Evolutionary conservation across 2,329 filamentous ascomycete genomes (phyloP).

Genomic region (Knufia petricola): DNA sequence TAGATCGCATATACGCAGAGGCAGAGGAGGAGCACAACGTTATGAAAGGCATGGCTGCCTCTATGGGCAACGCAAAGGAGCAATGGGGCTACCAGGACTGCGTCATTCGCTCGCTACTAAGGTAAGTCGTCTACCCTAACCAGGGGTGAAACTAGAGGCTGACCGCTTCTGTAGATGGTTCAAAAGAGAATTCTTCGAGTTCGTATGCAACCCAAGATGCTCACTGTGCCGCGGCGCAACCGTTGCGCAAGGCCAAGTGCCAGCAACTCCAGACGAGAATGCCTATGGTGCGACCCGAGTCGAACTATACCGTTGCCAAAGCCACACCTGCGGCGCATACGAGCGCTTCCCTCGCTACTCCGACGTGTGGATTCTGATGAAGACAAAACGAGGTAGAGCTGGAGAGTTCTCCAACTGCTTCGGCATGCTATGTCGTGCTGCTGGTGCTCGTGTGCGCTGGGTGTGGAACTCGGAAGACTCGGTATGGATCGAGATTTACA

Average conservation of each 20-base stretch:
- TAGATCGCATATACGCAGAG: slow-evolving; percentile 85
- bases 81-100: slow-evolving; percentile 98
- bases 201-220: slow-evolving; percentile 92
- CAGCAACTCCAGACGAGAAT: slow-evolving; percentile 77
- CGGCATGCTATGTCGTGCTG: slow-evolving; percentile 90
- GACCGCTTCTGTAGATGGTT: slow-evolving; percentile 62
- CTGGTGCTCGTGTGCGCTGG: slow-evolving; percentile 87
- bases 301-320: slow-evolving; percentile 82
- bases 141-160: slow-evolving; percentile 9
- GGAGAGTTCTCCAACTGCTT: slow-evolving; percentile 99
- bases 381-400: slow-evolving; percentile 74
- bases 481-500: slow-evolving; percentile 97
- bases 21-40: slow-evolving; percentile 90
- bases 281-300: slow-evolving; percentile 80
- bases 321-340: slow-evolving; percentile 61
- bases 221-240: slow-evolving; percentile 73
- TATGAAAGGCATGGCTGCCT: slow-evolving; percentile 75
- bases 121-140: slow-evolving; percentile 41
- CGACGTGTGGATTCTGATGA: slow-evolving; percentile 84
- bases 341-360: slow-evolving; percentile 92
- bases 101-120: slow-evolving; percentile 76
- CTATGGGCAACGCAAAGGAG: slow-evolving; percentile 68
- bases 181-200: slow-evolving; percentile 86
- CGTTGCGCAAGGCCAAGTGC: slow-evolving; percentile 69
- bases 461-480: slow-evolving; percentile 98